A percentile compares a stretch with the other conserved stretches of the same genome.
Evolutionary conservation across 306 rosid genomes (phyloP).

Genomic region (Carpinus viminea): DNA sequence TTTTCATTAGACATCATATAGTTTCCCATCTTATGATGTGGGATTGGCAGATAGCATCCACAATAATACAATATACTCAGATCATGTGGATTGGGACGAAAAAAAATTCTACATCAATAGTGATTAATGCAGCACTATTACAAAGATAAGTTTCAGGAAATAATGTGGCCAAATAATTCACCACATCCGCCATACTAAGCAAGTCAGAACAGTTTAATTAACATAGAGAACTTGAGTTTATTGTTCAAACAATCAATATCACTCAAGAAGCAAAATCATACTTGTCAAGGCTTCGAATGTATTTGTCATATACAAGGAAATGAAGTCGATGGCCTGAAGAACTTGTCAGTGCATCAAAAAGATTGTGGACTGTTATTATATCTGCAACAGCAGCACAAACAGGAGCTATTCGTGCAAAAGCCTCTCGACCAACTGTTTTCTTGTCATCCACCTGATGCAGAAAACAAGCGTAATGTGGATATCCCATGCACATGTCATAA

Average conservation of each 20-base stretch:
- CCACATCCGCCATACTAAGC: not conserved
- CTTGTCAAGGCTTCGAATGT: slow-evolving; percentile 77
- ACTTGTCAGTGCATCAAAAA: slow-evolving; percentile 70
- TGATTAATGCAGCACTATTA: not conserved
- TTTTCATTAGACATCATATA: not conserved
- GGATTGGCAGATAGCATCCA: not conserved
- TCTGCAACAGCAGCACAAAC: slow-evolving; percentile 74
- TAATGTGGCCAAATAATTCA: not conserved
- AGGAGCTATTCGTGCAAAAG: slow-evolving; percentile 91
- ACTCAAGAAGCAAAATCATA: slow-evolving; percentile 37
- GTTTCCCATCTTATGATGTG: not conserved
- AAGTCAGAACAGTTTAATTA: slow-evolving; percentile 6
- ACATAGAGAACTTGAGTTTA: slow-evolving; percentile 4
- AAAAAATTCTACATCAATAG: not conserved
- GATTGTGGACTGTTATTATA: slow-evolving; percentile 74
- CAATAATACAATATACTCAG: not conserved
- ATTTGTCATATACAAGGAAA: slow-evolving; percentile 86
- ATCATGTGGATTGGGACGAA: not conserved
- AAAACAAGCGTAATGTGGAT: slow-evolving; percentile 2
- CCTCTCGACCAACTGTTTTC: slow-evolving; percentile 82
- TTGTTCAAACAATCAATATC: slow-evolving; percentile 5
- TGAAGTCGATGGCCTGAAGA: slow-evolving; percentile 68
- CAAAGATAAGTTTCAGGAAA: not conserved
- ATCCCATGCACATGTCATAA: slow-evolving; percentile 12
- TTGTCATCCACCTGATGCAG: slow-evolving; percentile 64